Percentiles rank a stretch among this genome's conserved stretches.
These are phyloP conservation scores for Pseudocercospora cruenta DNA, from an alignment of 2,329 filamentous ascomycete species.

Conservation along the genomic window DNA sequence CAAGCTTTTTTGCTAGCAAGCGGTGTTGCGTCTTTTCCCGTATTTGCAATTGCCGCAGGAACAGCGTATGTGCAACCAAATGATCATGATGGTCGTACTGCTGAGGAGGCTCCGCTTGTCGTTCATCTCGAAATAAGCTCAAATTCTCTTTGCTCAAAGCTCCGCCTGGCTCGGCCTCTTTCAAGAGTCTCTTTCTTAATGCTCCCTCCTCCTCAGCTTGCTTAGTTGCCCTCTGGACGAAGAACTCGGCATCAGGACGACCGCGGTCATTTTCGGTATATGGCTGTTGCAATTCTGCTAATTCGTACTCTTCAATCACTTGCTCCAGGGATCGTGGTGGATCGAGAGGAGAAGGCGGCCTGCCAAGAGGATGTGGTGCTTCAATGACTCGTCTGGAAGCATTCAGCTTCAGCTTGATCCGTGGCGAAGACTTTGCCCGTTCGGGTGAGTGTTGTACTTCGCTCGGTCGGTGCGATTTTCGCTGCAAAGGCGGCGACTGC, in stretches of 20 bases:
- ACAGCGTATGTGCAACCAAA: conserved; percentile 74
- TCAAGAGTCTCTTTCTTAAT: conserved; percentile 60
- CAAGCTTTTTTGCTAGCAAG: conserved; percentile 75
- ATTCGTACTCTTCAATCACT: conserved; percentile 38
- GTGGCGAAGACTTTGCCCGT: conserved; percentile 31
- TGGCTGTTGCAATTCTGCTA: conserved; percentile 40
- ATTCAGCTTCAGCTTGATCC: conserved; percentile 36
- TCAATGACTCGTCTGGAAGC: conserved; percentile 26
- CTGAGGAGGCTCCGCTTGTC: conserved; percentile 69
- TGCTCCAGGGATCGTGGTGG: conserved; percentile 39
- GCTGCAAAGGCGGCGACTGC: conserved; percentile 25
- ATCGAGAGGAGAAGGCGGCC: conserved; percentile 30
- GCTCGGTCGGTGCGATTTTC: conserved; percentile 27
- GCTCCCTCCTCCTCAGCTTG: conserved; percentile 35
- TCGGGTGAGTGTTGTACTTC: conserved; percentile 28
- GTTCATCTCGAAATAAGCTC: conserved; percentile 49
- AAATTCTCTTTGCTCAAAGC: conserved; percentile 68
- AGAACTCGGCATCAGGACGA: conserved; percentile 33
- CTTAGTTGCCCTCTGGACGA: conserved; percentile 28
- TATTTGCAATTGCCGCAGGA: conserved; percentile 79
- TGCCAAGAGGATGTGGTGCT: conserved; percentile 39
- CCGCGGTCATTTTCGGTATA: conserved; percentile 38
- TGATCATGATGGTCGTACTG: conserved; percentile 91
- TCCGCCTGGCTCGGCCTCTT: conserved; percentile 75
- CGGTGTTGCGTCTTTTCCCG: conserved; percentile 79